phyloP scores from a whole-genome alignment of 2,329 filamentous ascomycete species.

The Alternaria sp. region DNA sequence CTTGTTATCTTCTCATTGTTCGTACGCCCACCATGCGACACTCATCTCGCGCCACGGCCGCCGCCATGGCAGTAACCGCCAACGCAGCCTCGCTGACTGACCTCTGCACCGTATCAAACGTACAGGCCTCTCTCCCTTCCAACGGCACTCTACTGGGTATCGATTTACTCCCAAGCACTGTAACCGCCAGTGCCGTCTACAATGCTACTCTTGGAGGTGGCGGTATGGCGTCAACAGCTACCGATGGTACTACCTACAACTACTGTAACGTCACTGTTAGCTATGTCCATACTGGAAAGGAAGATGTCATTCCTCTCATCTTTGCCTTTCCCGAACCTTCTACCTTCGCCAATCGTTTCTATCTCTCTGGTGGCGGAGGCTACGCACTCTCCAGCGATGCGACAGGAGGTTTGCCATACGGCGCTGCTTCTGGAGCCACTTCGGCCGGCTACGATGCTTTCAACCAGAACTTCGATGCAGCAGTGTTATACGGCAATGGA shows the following conservation, averaged over 20 bases:
- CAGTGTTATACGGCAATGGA: slow-evolving; percentile 54
- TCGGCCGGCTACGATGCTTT: slow-evolving; percentile 62
- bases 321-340: slow-evolving; percentile 56
- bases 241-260: slow-evolving; percentile 21
- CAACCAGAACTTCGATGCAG: slow-evolving; percentile 49
- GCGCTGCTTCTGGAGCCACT: slow-evolving; percentile 59
- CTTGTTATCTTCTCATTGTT: background rate
- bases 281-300: slow-evolving; percentile 55
- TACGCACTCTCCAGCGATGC: slow-evolving; percentile 40
- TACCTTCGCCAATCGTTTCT: slow-evolving; percentile 57
- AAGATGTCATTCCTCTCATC: slow-evolving; percentile 25
- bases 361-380: slow-evolving; percentile 59
- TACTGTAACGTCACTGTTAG: slow-evolving; percentile 60
- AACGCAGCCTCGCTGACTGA: slow-evolving; percentile 7
- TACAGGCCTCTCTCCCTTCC: slow-evolving; percentile 26
- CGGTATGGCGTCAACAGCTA: slow-evolving; percentile 3
- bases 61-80: slow-evolving; percentile 11
- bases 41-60: slow-evolving; percentile 8
- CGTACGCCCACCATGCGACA: slow-evolving; percentile 12
- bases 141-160: slow-evolving; percentile 31
- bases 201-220: slow-evolving; percentile 43
- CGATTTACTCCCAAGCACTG: slow-evolving; percentile 53
- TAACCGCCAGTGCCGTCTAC: slow-evolving; percentile 48
- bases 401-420: slow-evolving; percentile 56
- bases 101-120: slow-evolving; percentile 26